Evolutionary conservation across 768 basidiomycete genomes (phyloP).

Genomic region (Mrakia frigida): DNA sequence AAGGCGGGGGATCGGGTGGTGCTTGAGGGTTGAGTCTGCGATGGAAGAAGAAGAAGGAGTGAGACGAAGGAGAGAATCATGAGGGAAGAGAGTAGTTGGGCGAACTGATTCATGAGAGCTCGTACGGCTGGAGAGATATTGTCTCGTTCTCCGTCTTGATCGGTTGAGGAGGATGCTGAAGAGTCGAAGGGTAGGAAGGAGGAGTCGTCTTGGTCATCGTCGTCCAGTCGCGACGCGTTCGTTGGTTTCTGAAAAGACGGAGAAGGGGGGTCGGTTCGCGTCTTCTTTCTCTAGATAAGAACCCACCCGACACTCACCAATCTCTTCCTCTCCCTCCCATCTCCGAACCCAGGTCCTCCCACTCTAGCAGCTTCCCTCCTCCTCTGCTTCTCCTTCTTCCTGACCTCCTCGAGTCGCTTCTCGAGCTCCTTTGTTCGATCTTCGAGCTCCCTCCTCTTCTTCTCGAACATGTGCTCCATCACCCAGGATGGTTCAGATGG

Average conservation of each 20-base stretch:
- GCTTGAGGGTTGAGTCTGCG: constrained; percentile 7
- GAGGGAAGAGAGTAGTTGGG: too few relatives aligned
- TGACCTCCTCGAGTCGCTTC: background rate
- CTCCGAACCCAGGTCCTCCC: background rate
- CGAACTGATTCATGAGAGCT: constrained; percentile 73
- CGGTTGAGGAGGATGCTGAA: background rate
- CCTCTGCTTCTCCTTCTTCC: background rate
- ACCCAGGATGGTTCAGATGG: constrained; percentile 67
- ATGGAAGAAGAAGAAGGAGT: constrained; percentile 1
- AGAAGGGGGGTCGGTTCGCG: background rate
- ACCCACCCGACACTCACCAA: constrained; percentile 47
- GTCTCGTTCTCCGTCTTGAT: constrained; percentile 44
- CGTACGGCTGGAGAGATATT: constrained; percentile 73
- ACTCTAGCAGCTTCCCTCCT: background rate
- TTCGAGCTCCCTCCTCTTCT: constrained; percentile 62
- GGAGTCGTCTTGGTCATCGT: constrained; percentile 54
- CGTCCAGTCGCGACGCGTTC: background rate
- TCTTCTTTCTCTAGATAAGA: background rate
- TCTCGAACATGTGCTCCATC: constrained; percentile 61
- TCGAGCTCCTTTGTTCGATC: constrained; percentile 39
- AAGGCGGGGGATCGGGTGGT: background rate
- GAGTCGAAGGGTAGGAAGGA: constrained; percentile 63
- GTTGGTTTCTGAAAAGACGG: background rate
- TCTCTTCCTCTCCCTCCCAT: constrained; percentile 50
- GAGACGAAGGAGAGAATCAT: constrained; percentile 37